Conservation (phyloP, 208 protist genomes). For the Crithidia sp. region DNA sequence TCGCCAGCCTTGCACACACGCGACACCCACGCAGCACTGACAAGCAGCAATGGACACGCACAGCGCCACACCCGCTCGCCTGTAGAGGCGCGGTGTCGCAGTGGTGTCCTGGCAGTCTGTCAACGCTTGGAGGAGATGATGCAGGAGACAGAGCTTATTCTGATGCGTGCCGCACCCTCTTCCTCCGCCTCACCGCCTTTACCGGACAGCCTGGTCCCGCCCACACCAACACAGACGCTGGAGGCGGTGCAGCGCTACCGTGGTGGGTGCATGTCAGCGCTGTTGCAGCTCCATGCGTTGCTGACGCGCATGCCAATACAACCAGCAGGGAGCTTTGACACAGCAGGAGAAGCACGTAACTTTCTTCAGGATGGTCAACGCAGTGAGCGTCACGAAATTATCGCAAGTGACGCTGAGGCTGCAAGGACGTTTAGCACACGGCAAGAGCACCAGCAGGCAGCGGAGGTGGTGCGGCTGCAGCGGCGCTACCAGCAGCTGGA, state of each 20-base stretch:
- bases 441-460: not conserved
- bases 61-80: not conserved
- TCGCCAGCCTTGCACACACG: too few relatives aligned
- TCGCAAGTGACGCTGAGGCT: too few relatives aligned
- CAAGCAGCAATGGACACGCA: not conserved
- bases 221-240: constrained; percentile 12
- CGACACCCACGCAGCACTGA: too few relatives aligned
- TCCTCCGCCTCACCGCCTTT: too few relatives aligned
- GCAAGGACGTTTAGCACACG: too few relatives aligned
- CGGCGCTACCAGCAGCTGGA: constrained; percentile 7
- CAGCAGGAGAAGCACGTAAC: too few relatives aligned
- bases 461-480: constrained; percentile 19
- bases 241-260: constrained; percentile 32
- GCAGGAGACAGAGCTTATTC: constrained; percentile 24
- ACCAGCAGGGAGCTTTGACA: too few relatives aligned
- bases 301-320: not conserved
- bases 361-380: too few relatives aligned
- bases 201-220: not conserved
- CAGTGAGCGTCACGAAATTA: too few relatives aligned
- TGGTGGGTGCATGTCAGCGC: constrained; percentile 25
- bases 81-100: constrained; percentile 9
- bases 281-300: constrained; percentile 24
- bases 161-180: constrained; percentile 9
- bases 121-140: constrained; percentile 21
- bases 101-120: constrained; percentile 9